phyloP scores from a whole-genome alignment of 139 green algal species.

The Tetraselmis chui region DNA sequence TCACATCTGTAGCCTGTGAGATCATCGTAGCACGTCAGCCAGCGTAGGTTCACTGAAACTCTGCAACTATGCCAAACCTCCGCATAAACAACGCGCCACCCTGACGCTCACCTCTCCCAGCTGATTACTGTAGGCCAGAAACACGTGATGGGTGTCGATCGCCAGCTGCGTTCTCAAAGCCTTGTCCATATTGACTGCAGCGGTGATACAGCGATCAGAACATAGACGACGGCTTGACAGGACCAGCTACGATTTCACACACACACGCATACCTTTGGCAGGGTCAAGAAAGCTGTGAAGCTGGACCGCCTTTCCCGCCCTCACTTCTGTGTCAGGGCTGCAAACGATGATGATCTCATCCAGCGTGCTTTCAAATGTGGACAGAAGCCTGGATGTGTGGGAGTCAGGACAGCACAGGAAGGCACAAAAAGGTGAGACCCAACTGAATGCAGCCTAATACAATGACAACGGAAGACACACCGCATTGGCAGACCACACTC shows the following conservation, averaged over 20 bases:
- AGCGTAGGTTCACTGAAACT: too few species aligned
- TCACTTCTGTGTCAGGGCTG: constrained; percentile 14
- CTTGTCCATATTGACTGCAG: constrained; percentile 33
- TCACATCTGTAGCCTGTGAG: constrained; percentile 41
- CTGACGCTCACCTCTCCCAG: neutral
- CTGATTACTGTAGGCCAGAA: constrained; percentile 35
- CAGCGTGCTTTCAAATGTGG: constrained; percentile 55
- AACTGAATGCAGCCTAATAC: neutral
- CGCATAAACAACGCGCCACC: neutral
- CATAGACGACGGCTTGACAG: too few species aligned
- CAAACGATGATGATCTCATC: constrained; percentile 68
- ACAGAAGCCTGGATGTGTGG: constrained; percentile 58
- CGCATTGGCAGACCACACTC: too few species aligned
- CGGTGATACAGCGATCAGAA: too few species aligned
- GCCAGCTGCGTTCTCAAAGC: constrained; percentile 49
- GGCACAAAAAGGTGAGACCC: neutral
- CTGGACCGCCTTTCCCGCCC: constrained; percentile 22
- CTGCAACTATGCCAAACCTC: too few species aligned
- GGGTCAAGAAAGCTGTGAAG: constrained; percentile 63
- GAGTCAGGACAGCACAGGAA: too few species aligned
- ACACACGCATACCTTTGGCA: constrained; percentile 33
- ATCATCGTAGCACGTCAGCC: neutral
- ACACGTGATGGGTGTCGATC: constrained; percentile 47
- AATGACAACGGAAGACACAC: neutral
- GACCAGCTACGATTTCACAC: too few species aligned